These are phyloP conservation scores for Monosporascus sp. DNA, from an alignment of 2,329 filamentous ascomycete genomes.

Conservation along the genomic window DNA sequence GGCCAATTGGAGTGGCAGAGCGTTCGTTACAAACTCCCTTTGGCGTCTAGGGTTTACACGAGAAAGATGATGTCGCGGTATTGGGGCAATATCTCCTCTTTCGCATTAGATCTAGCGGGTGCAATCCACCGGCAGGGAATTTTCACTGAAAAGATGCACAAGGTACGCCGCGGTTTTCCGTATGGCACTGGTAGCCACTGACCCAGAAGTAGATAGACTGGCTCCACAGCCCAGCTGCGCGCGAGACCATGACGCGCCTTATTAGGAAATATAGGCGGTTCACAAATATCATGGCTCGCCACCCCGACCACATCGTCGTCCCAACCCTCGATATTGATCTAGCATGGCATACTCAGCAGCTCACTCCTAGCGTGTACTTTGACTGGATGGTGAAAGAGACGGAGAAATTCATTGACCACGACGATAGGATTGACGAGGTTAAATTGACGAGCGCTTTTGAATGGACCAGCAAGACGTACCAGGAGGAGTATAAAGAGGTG, in stretches of 20 bases:
- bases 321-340: conserved; percentile 72
- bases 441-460: conserved; percentile 61
- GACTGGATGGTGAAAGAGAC: conserved; percentile 44
- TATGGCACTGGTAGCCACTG: background rate
- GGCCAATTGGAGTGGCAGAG: conserved; percentile 25
- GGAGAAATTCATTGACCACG: conserved; percentile 66
- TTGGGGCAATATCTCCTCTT: conserved; percentile 61
- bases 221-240: conserved; percentile 65
- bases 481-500: conserved; percentile 56
- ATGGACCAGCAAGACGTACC: conserved; percentile 67
- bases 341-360: conserved; percentile 77
- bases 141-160: conserved; percentile 69
- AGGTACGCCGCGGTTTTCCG: conserved; percentile 22
- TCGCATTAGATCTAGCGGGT: conserved; percentile 60
- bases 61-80: conserved; percentile 67
- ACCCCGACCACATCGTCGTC: conserved; percentile 48
- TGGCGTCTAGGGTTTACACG: conserved; percentile 38
- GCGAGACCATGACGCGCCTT: conserved; percentile 59
- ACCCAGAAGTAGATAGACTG: conserved; percentile 55
- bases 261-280: conserved; percentile 63
- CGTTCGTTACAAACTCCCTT: conserved; percentile 16
- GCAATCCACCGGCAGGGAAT: conserved; percentile 62
- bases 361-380: conserved; percentile 60
- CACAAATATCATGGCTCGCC: conserved; percentile 48
- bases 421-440: conserved; percentile 74